Evolutionary conservation across 2,329 filamentous ascomycete species (phyloP).

Genomic region (Fusarium agapanthi): DNA sequence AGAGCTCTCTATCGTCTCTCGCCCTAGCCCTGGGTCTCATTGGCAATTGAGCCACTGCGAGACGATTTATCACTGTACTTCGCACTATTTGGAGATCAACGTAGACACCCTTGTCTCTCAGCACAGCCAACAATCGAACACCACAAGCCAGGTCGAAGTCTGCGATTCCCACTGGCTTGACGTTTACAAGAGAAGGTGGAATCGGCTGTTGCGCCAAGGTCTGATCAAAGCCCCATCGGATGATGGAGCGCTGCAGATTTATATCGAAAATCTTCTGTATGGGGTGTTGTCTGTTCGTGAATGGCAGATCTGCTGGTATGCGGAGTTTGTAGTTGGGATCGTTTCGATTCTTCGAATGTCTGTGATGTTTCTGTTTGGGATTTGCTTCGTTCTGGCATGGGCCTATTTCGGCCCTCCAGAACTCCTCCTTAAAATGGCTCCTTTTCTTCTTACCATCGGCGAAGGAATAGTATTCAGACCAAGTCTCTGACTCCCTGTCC

Average conservation of each 20-base stretch:
- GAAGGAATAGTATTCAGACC: conserved; percentile 10
- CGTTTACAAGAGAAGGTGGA: conserved; percentile 9
- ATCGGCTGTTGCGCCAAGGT: conserved; percentile 40
- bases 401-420: conserved; percentile 38
- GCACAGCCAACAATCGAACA: conserved; percentile 47
- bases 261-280: conserved; percentile 56
- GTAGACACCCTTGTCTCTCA: conserved; percentile 49
- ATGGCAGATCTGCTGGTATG: conserved; percentile 53
- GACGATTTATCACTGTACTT: conserved; percentile 42
- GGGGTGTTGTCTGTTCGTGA: conserved; percentile 55
- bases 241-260: conserved; percentile 50
- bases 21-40: conserved; percentile 40
- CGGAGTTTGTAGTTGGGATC: conserved; percentile 12
- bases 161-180: conserved; percentile 17
- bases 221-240: conserved; percentile 58
- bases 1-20: conserved; percentile 46
- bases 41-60: conserved; percentile 43
- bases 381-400: not conserved
- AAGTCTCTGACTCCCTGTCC: not conserved
- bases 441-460: conserved; percentile 12
- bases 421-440: conserved; percentile 33
- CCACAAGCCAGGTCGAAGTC: conserved; percentile 49
- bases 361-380: not conserved
- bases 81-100: conserved; percentile 47
- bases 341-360: not conserved